Evolutionary conservation across 2,329 filamentous ascomycete species (phyloP).

Genomic region (Microsporum audouinii): DNA sequence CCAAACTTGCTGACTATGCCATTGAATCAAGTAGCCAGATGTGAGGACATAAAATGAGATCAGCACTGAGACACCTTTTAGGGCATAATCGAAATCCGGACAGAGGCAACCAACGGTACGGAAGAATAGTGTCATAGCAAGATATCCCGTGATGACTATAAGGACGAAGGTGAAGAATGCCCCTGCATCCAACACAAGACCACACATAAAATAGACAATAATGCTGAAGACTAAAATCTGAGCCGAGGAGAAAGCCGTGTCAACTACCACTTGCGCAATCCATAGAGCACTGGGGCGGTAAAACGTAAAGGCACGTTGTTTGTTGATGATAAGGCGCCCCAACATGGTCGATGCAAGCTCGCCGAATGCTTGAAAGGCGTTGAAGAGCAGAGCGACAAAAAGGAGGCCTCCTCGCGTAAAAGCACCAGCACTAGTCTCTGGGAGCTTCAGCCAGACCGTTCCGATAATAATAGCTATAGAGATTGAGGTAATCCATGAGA

Average conservation of each 20-base stretch:
- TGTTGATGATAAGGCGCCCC: constrained; percentile 85
- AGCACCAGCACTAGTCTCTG: constrained; percentile 55
- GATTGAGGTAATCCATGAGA: constrained; percentile 56
- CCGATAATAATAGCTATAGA: constrained; percentile 66
- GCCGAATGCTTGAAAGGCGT: constrained; percentile 67
- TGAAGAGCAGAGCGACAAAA: constrained; percentile 80
- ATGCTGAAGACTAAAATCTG: constrained; percentile 69
- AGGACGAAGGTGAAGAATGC: constrained; percentile 80
- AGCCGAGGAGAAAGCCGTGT: constrained; percentile 70
- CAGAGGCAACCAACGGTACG: constrained; percentile 63
- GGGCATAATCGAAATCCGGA: constrained; percentile 74
- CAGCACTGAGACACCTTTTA: constrained; percentile 66
- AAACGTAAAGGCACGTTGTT: constrained; percentile 73
- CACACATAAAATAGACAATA: constrained; percentile 76
- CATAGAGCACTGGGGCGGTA: constrained; percentile 79
- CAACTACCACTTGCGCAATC: constrained; percentile 67
- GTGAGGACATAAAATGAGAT: constrained; percentile 53
- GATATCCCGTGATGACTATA: constrained; percentile 63
- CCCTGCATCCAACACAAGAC: constrained; percentile 60
- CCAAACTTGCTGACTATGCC: constrained; percentile 51
- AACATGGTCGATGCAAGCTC: constrained; percentile 76
- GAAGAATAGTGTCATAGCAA: constrained; percentile 81
- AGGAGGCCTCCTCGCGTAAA: constrained; percentile 67
- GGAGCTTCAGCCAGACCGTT: constrained; percentile 69
- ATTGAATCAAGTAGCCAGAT: constrained; percentile 35